Evolutionary conservation across 139 green algal genomes (phyloP).

Genomic region (Closterium sp.): DNA sequence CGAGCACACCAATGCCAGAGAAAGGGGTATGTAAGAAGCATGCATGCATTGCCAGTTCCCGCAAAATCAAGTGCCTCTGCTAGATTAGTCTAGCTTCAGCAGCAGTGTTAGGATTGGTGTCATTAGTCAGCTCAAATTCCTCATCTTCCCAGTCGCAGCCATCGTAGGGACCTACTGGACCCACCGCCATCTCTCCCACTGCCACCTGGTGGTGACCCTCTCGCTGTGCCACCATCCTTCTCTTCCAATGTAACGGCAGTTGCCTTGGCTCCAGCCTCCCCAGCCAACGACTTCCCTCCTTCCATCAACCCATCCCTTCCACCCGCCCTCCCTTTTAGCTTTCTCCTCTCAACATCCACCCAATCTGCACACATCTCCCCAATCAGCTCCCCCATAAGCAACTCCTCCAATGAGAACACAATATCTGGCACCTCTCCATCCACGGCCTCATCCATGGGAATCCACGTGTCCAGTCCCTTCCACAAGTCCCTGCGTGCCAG

Average conservation of each 20-base stretch:
- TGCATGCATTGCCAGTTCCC: background rate
- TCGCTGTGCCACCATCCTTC: background rate
- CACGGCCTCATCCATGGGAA: background rate
- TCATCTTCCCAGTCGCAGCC: background rate
- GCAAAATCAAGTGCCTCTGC: background rate
- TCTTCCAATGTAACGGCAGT: background rate
- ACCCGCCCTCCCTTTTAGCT: background rate
- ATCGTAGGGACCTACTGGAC: background rate
- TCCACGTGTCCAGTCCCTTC: constrained; percentile 14
- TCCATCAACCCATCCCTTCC: background rate
- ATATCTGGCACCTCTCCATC: background rate
- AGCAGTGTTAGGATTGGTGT: background rate
- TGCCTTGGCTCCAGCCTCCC: background rate
- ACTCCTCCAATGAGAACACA: background rate
- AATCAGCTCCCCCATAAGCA: background rate
- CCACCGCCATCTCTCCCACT: too few relatives aligned
- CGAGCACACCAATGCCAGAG: background rate
- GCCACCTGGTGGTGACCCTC: background rate
- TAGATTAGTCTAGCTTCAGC: background rate
- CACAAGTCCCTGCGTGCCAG: constrained; percentile 12
- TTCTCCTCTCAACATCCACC: background rate
- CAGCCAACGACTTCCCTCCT: background rate
- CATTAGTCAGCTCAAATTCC: background rate
- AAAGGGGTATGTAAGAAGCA: background rate
- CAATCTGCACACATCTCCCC: background rate